Evolutionary conservation across 495 filamentous ascomycete genomes (phyloP), one percentile per base, ranked within the genome.

Genomic region (Echria macrotheca): DNA sequence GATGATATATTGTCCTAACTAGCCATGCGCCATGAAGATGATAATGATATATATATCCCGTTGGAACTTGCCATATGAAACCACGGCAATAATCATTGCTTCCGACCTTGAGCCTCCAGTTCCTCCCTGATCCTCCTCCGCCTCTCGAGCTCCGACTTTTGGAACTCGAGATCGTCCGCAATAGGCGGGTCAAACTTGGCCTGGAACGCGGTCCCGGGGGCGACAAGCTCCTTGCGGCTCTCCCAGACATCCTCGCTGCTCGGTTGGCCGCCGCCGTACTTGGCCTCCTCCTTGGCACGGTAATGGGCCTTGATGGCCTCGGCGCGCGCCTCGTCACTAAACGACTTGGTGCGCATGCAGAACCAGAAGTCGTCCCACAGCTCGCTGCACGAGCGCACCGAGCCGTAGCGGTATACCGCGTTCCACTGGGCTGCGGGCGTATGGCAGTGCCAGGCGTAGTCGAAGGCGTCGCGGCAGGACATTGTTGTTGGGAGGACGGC

Each of bases 181-280:
- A 82, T 79, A 2, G 81, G 73, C 47, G 67, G 65, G 24, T 62
- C 68, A 11, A 82, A 68, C 14, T 63, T 65, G 35, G 70, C 65
- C 21, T 55, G 57, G 56, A 74, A 78, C 2, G 60, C 70, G 3
- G 63, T 58, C 5, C 66, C 76, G 18, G 58, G 59, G 53, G 64
- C 59, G 5, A 84, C 51, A 52, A 61, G 63, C 53, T 69, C 67
- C 24, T 65, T 62, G 52, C 93, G 78, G 50, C 79, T 67, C 69
- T 85, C 78, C 94, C 94, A 97, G 31, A 98, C 76, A 77, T 96
- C 89, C 73, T 95, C 87, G 71, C 89, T 95, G 57, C 83, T 91
- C n/a, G 78, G 76, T 41, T 41, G 41, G 0, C 65, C 70, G 7
- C 78, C 82, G 72, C 76, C 81, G 64, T 89, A 89, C 67, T 87